phyloP scores from a whole-genome alignment of 2,329 filamentous ascomycete genomes.

The Leptoxyphium fumago region DNA sequence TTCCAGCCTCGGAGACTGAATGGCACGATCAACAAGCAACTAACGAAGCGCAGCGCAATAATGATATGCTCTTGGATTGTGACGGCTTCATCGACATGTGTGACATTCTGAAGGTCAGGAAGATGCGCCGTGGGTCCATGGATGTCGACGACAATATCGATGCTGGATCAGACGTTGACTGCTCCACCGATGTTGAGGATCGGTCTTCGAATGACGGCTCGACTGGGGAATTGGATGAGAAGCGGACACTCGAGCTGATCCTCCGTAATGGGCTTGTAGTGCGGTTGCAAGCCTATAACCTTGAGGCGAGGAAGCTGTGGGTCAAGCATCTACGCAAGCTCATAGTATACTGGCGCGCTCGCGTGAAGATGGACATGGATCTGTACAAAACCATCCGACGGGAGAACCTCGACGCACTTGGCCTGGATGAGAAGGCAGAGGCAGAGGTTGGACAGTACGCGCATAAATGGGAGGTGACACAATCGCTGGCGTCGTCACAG shows the following conservation, averaged over 20 bases:
- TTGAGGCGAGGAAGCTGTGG: conserved; percentile 45
- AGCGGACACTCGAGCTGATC: conserved; percentile 46
- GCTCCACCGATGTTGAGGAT: conserved; percentile 21
- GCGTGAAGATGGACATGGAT: conserved; percentile 40
- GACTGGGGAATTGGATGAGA: conserved; percentile 38
- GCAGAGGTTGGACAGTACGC: conserved; percentile 52
- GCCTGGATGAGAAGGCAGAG: conserved; percentile 52
- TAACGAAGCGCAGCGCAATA: conserved; percentile 43
- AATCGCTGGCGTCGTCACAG: conserved; percentile 46
- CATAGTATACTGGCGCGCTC: conserved; percentile 46
- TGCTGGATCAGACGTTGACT: conserved; percentile 40
- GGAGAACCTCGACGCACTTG: conserved; percentile 43
- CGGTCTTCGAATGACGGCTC: conserved; percentile 38
- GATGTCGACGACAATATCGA: conserved; percentile 39
- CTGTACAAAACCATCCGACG: conserved; percentile 42
- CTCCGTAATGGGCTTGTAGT: conserved; percentile 48
- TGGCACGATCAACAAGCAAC: conserved; percentile 44
- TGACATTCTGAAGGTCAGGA: conserved; percentile 42
- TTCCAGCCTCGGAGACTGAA: conserved; percentile 26
- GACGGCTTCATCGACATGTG: conserved; percentile 51
- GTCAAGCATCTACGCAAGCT: conserved; percentile 41
- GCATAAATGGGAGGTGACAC: conserved; percentile 52
- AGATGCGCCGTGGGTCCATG: conserved; percentile 35
- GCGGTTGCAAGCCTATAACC: conserved; percentile 42
- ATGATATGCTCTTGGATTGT: conserved; percentile 42